phyloP scores from a whole-genome alignment of 1,284 basidiomycete genomes.

The Malassezia japonica region DNA sequence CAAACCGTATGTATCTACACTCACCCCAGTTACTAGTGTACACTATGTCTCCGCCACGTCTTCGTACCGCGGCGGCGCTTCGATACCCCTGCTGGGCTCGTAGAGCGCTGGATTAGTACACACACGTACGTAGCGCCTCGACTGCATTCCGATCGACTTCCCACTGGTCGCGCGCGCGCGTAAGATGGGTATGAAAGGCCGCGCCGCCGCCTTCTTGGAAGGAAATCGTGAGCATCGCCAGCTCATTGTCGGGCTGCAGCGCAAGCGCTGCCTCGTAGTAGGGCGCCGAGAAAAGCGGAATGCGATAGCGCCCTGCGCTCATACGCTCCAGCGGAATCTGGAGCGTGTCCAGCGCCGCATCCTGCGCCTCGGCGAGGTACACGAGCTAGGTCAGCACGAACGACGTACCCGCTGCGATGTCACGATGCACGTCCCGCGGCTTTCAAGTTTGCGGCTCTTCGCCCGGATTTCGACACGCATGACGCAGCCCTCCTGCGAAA shows the following conservation, averaged over 20 bases:
- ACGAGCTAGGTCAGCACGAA: not conserved
- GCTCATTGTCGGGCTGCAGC: not conserved
- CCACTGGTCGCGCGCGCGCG: not conserved
- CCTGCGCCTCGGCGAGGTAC: not conserved
- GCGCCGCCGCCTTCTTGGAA: not conserved
- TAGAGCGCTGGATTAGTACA: constrained; percentile 4
- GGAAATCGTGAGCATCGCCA: not conserved
- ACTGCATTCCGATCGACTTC: not conserved
- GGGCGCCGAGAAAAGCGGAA: not conserved
- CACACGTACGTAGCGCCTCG: constrained; percentile 1
- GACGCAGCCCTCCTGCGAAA: not conserved
- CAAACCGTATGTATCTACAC: constrained; percentile 27
- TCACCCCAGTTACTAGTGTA: not conserved
- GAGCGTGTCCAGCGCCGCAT: not conserved
- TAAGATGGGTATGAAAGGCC: not conserved
- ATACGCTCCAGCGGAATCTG: not conserved
- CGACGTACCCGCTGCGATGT: not conserved
- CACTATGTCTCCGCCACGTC: not conserved
- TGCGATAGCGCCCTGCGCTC: not conserved
- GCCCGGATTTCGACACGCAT: no score
- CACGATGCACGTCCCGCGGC: not conserved
- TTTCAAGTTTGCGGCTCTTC: no score
- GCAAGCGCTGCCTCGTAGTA: not conserved
- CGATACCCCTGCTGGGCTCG: constrained; percentile 13
- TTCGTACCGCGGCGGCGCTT: constrained; percentile 2